Percentiles rank a stretch among this genome's conserved stretches.
These are phyloP conservation scores for Ceratonia siliqua DNA, from an alignment of 306 rosid species.

Conservation along the genomic window DNA sequence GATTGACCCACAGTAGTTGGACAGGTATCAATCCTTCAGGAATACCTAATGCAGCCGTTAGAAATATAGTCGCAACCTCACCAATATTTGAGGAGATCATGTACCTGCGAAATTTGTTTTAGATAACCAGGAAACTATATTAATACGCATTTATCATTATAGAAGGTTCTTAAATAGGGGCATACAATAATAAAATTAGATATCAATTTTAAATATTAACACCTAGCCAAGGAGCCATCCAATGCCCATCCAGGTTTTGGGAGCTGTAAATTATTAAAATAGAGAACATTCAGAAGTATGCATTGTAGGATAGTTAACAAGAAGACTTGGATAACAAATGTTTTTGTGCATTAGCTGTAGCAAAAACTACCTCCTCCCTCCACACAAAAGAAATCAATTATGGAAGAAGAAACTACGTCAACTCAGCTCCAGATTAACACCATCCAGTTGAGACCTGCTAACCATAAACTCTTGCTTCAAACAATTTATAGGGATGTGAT, in stretches of 20 bases:
- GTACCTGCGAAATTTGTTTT: constrained; percentile 52
- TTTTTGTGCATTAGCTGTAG: background rate
- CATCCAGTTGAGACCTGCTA: constrained; percentile 3
- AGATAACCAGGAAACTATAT: constrained; percentile 8
- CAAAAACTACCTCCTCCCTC: background rate
- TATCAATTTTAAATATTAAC: background rate
- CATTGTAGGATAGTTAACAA: background rate
- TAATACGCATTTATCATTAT: background rate
- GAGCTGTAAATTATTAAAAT: background rate
- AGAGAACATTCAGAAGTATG: constrained; percentile 9
- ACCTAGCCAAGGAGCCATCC: background rate
- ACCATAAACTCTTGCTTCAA: background rate
- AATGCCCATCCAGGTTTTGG: constrained; percentile 18
- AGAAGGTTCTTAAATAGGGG: background rate
- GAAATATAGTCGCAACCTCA: constrained; percentile 79
- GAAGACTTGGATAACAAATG: background rate
- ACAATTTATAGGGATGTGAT: background rate
- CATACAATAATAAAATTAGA: background rate
- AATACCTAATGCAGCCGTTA: constrained; percentile 84
- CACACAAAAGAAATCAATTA: background rate
- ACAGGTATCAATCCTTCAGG: constrained; percentile 98
- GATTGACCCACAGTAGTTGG: constrained; percentile 98
- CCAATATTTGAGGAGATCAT: constrained; percentile 93
- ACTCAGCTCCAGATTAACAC: background rate
- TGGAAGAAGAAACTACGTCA: constrained; percentile 9